Conservation (phyloP, 805 yeast genomes). For the Tetrapisispora iriomotensis region DNA sequence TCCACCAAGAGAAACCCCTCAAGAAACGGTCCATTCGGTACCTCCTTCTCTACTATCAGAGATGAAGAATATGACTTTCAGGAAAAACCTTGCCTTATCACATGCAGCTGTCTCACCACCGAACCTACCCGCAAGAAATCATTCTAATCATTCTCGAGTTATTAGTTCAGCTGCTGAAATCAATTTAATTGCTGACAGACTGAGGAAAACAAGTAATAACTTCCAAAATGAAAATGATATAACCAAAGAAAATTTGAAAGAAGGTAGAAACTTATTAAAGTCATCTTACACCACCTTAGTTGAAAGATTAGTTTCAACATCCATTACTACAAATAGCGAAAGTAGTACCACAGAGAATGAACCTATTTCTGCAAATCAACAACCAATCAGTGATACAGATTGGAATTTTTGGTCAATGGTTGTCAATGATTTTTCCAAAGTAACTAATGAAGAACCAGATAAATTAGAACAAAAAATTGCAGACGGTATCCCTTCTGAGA, state of each 20-base stretch:
- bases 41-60: constrained; percentile 28
- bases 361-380: constrained; percentile 12
- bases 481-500: constrained; percentile 72
- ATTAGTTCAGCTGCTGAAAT: constrained; percentile 33
- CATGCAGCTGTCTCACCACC: constrained; percentile 7
- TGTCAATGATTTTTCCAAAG: constrained; percentile 62
- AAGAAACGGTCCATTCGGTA: constrained; percentile 12
- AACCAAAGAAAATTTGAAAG: constrained; percentile 42
- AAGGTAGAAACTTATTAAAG: constrained; percentile 39
- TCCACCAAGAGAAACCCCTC: constrained; percentile 24
- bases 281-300: constrained; percentile 19
- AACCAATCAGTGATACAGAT: constrained; percentile 29
- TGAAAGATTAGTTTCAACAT: constrained; percentile 6
- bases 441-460: constrained; percentile 53
- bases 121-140: constrained; percentile 10
- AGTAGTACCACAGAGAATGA: constrained; percentile 30
- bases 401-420: constrained; percentile 87
- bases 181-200: constrained; percentile 52
- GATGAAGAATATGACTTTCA: constrained; percentile 20
- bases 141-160: constrained; percentile 7
- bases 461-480: constrained; percentile 52
- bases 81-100: constrained; percentile 16
- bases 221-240: constrained; percentile 40
- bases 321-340: constrained; percentile 8
- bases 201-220: constrained; percentile 44